Conservation (phyloP, 192 early-diverging fungal genomes). For the Jimgerdemannia flammicorona region DNA sequence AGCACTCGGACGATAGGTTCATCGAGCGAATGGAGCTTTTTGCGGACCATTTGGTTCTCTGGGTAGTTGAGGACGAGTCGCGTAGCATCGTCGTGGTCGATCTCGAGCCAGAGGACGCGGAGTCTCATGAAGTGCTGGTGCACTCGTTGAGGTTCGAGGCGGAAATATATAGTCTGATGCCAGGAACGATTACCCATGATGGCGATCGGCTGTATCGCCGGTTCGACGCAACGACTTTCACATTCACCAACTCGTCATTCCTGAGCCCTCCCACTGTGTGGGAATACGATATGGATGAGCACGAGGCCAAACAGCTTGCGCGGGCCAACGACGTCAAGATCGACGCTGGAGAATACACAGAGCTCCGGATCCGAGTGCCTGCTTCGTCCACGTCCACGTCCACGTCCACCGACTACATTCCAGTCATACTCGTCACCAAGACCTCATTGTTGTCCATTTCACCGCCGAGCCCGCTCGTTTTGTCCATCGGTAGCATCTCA, state of each 20-base stretch:
- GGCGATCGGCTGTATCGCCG: background rate
- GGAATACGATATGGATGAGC: background rate
- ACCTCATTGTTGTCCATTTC: background rate
- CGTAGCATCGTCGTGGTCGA: background rate
- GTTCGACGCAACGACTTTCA: background rate
- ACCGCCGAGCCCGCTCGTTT: background rate
- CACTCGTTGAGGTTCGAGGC: background rate
- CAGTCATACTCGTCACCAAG: background rate
- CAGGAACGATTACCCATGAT: background rate
- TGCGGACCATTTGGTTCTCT: background rate
- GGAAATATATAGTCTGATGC: background rate
- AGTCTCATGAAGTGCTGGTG: background rate
- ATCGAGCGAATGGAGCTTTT: background rate
- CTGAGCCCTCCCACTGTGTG: background rate
- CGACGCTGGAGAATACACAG: background rate
- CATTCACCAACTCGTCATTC: background rate
- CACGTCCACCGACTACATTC: background rate
- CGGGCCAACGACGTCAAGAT: background rate
- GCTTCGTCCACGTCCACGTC: background rate
- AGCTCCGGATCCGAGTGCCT: background rate
- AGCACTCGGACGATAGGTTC: background rate
- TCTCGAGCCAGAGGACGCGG: background rate
- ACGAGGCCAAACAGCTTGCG: background rate
- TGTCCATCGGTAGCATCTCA: background rate
- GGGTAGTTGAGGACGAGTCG: background rate